Evolutionary conservation across 208 protist species (phyloP).

Genomic region (Histomonas meleagridis): DNA sequence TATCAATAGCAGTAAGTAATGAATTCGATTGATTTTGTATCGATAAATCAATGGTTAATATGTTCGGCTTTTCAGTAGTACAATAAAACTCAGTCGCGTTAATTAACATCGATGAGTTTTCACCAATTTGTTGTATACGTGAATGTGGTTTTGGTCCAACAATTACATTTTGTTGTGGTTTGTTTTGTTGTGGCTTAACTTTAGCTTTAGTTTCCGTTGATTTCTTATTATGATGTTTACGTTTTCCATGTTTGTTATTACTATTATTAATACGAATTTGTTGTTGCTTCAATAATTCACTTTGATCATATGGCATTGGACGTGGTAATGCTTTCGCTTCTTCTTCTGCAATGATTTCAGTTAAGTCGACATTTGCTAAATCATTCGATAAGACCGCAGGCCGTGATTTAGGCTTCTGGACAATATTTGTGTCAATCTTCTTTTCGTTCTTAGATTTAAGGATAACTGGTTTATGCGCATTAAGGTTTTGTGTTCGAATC

Average conservation of each 20-base stretch:
- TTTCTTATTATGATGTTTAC: no score
- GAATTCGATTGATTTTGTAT: neutral
- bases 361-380: neutral
- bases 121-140: neutral
- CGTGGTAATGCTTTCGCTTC: neutral
- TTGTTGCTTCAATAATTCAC: no score
- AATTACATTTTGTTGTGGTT: no score
- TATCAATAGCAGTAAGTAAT: neutral
- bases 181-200: no score
- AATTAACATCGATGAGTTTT: neutral
- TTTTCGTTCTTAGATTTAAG: neutral
- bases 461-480: neutral
- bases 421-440: neutral
- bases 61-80: neutral
- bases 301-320: slow-evolving; percentile 15
- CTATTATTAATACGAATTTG: no score
- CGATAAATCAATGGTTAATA: neutral
- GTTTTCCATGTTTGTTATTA: no score
- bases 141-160: neutral
- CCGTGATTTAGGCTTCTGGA: no score
- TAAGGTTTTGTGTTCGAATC: neutral
- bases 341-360: neutral
- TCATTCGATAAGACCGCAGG: neutral
- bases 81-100: neutral
- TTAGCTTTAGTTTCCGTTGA: no score